Evolutionary conservation across 2,329 filamentous ascomycete species (phyloP), one percentile per base, ranked within the genome.

Genomic region (Scedosporium minutisporum): DNA sequence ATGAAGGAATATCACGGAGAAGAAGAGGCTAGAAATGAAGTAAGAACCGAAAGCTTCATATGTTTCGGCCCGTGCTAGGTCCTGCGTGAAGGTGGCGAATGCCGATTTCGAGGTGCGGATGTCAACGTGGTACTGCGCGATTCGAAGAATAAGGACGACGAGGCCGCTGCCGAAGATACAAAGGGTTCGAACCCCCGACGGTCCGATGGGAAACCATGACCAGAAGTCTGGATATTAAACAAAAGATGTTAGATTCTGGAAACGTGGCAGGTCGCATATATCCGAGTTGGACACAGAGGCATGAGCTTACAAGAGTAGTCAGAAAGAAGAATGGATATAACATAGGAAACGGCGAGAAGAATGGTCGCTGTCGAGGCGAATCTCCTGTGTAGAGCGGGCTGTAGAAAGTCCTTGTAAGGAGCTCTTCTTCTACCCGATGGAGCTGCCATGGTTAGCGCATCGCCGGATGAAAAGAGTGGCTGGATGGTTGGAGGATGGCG

Each of bases 381-480:
- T 69, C 92, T 86, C 69, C 90, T 83, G 75, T 97, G 93, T 66
- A 97, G 80, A 61, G 89, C 87, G 59, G 93, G 93, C 65, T 93
- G 96, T 68, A 97, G 78, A 74, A 96, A 96, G 77, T 96, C 91
- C 80, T 91, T 89, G 76, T 96, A 96, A 58, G 82, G 79, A 69
- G 79, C 77, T 71, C 27, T 57, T 33, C 44, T 61, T 51, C 48
- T 55, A 48, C 60, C 48, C n/a, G 46, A 55, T 10, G 46, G 38
- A 51, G 51, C 55, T 48, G 60, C 60, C 60, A 61, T 61, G 44
- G 63, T 58, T 27, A 44, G 46, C 60, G 60, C 60, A 61, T 61
- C 33, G 42, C 48, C 48, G 18, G 51, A 14, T 14, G 23, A 44
- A 38, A 38, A 27, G 59, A 57, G 18, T 27, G 14, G 23, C 18